These are phyloP conservation scores for Oenanthe sinensis DNA, from an alignment of 129 eudicot genomes.

Conservation along the genomic window DNA sequence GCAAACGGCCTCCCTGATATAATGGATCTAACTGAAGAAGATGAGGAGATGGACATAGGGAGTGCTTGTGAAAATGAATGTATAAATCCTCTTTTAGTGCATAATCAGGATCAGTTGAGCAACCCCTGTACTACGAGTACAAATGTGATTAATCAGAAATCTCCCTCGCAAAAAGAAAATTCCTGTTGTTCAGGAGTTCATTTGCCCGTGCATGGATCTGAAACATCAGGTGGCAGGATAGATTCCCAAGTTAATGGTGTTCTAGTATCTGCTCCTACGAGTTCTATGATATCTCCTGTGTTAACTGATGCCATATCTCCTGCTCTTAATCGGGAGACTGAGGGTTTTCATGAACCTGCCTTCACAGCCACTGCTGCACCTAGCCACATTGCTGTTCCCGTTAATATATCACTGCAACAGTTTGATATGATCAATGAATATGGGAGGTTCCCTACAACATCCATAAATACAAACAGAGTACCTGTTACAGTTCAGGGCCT, in stretches of 20 bases:
- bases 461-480: conserved; percentile 28
- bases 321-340: conserved; percentile 16
- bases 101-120: conserved; percentile 10
- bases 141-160: conserved; percentile 17
- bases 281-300: conserved; percentile 17
- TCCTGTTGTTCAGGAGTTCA: conserved; percentile 37
- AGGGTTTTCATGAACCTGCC: conserved; percentile 17
- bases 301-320: conserved; percentile 25
- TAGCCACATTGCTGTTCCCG: conserved; percentile 28
- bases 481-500: conserved; percentile 55
- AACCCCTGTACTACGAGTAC: conserved; percentile 4
- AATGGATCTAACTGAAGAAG: conserved; percentile 59
- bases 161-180: conserved; percentile 28
- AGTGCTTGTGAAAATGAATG: conserved; percentile 28
- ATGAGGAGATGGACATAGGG: conserved; percentile 25
- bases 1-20: conserved; percentile 20
- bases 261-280: conserved; percentile 8
- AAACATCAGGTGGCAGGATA: conserved; percentile 16
- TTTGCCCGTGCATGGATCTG: conserved; percentile 25
- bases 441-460: conserved; percentile 30
- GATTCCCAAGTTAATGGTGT: conserved; percentile 16
- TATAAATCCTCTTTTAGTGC: conserved; percentile 29
- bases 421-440: conserved; percentile 23
- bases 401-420: conserved; percentile 31
- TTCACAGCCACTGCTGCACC: conserved; percentile 24